Base-by-base conservation (phyloP, 148 eudicot genomes). In the Cornus florida region DNA sequence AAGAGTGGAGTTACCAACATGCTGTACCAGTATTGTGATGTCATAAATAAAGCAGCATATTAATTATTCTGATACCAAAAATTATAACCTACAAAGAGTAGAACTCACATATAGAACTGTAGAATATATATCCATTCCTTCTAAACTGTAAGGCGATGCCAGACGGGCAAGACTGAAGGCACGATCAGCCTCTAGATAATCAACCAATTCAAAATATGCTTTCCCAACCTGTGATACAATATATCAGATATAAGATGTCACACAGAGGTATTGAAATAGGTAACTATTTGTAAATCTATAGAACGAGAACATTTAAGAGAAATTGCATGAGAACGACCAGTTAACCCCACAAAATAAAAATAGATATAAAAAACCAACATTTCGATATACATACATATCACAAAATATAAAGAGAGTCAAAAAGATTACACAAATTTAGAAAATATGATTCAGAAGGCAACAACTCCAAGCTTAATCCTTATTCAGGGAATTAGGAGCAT, bases 121-220 rank as follows among this genome's bases (percentile, higher is more conserved):
- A 38, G 99, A 96, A 83, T 96, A 90, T 41, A 92, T 80, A 89
- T 96, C 99, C 95, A 96, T 96, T 81, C 98, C 99, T 75, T 96
- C 99, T 81, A 96, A 92, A 84, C 94, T 92, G 85, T 90, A 92
- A 72, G 98, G 98, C 82, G 92, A 92, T 73, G 89, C 87, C 74
- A 89, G 88, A 39, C 97, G 99, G 75, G 99, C 98, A 77, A 89
- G 90, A 84, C 91, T 87, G 75, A 96, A 96, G 77, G 97, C 94
- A 80, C 91, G 91, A 67, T 92, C 97, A 79, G 99, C 99, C 92
- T 96, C 98, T 70, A 89, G 82, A 86, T 96, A 94, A 88, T 94
- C 95, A 82, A 96, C 90, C 85, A 92, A 77, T 89, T 94, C 99
- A 87, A 92, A 94, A 77, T 92, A 84, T 6, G 97, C 94, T 87